Percentiles rank a stretch among this genome's conserved stretches.
Evolutionary conservation across 2,329 filamentous ascomycete genomes (phyloP).

Genomic region (Ophiocordyceps camponoti-floridani): DNA sequence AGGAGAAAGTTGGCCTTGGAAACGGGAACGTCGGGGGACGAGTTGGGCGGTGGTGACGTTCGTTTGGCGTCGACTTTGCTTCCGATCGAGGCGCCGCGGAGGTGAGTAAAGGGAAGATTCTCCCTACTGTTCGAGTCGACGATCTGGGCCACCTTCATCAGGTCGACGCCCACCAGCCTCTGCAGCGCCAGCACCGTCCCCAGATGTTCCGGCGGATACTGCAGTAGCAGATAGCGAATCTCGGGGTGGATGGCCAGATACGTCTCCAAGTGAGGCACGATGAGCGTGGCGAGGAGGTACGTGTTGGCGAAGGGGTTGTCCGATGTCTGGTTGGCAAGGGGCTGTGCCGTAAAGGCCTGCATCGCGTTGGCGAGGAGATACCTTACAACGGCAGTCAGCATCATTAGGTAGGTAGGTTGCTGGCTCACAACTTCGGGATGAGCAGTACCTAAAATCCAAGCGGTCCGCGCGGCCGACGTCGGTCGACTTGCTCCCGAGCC

Average conservation of each 20-base stretch:
- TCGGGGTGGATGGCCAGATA: constrained; percentile 35
- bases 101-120: constrained; percentile 18
- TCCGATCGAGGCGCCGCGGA: constrained; percentile 16
- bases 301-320: constrained; percentile 37
- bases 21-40: constrained; percentile 16
- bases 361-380: constrained; percentile 43
- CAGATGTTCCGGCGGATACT: constrained; percentile 39
- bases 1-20: constrained; percentile 39
- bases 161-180: constrained; percentile 33
- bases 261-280: constrained; percentile 42
- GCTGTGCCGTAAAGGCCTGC: constrained; percentile 36
- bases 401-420: too few species aligned
- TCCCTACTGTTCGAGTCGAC: constrained; percentile 24
- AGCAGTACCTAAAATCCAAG: constrained; percentile 35
- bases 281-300: constrained; percentile 34
- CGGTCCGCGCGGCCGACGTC: constrained; percentile 33
- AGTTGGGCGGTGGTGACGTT: constrained; percentile 8
- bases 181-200: constrained; percentile 38
- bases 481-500: constrained; percentile 30
- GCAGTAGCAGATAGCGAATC: constrained; percentile 38
- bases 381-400: constrained; percentile 14
- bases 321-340: constrained; percentile 27
- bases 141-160: constrained; percentile 41
- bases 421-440: too few species aligned
- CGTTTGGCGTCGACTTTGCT: constrained; percentile 8